phyloP scores from a whole-genome alignment of 2,329 filamentous ascomycete species.

The Claviceps maximensis region DNA sequence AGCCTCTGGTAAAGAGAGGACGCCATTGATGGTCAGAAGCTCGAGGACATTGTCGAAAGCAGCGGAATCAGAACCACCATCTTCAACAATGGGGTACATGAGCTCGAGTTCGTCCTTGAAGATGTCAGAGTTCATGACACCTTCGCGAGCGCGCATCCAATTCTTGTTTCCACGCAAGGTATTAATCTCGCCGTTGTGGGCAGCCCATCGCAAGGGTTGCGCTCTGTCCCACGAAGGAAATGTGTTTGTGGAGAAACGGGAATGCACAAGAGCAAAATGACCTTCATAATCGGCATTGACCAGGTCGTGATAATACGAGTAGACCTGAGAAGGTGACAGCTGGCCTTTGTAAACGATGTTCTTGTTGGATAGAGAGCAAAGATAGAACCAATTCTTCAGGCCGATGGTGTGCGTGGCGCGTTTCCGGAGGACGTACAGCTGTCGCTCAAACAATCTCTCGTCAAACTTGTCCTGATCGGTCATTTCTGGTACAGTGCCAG shows the following conservation, averaged over 20 bases:
- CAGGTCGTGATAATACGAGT: conserved; percentile 95
- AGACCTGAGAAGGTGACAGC: conserved; percentile 85
- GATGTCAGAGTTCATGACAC: conserved; percentile 81
- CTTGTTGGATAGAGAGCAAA: conserved; percentile 92
- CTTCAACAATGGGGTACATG: conserved; percentile 90
- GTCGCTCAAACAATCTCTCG: conserved; percentile 75
- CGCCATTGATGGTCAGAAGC: conserved; percentile 86
- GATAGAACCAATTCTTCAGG: conserved; percentile 96
- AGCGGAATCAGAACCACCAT: conserved; percentile 91
- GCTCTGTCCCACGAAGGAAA: conserved; percentile 98
- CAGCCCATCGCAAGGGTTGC: conserved; percentile 89
- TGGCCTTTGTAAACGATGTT: conserved; percentile 99
- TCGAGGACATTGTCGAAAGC: conserved; percentile 96
- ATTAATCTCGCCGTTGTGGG: conserved; percentile 98
- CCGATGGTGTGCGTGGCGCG: conserved; percentile 89
- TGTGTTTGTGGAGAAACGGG: conserved; percentile 94
- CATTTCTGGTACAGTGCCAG: conserved; percentile 62
- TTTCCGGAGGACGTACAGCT: conserved; percentile 90
- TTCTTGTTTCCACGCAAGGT: conserved; percentile 97
- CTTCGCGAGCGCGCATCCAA: conserved; percentile 97
- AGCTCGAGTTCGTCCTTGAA: conserved; percentile 86
- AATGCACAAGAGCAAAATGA: conserved; percentile 93
- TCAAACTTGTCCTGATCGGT: conserved; percentile 74
- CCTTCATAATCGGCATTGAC: conserved; percentile 95
- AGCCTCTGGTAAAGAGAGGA: conserved; percentile 85